phyloP scores from a whole-genome alignment of 768 basidiomycete genomes.

The Lactarius quietus region DNA sequence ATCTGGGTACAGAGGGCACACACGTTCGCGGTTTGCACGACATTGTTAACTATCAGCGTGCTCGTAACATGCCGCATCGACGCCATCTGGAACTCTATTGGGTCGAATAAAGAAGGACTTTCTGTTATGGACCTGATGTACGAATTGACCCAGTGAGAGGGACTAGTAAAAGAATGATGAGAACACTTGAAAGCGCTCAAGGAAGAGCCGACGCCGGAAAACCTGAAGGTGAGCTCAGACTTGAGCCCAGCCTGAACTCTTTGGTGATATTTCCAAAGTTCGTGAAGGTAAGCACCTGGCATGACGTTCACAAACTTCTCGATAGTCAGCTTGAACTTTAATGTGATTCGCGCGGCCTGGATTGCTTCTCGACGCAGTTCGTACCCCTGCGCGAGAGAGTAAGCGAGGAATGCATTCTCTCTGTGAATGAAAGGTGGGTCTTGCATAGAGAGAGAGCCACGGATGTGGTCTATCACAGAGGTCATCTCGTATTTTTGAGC shows the following conservation, averaged over 20 bases:
- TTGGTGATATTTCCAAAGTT: constrained; percentile 13
- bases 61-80: not conserved
- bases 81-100: not conserved
- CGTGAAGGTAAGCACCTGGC: not conserved
- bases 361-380: not conserved
- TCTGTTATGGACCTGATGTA: not conserved
- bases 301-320: not conserved
- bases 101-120: not conserved
- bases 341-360: not conserved
- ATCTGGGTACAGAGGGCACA: not conserved
- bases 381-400: not conserved
- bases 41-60: not conserved
- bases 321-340: not conserved
- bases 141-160: not conserved
- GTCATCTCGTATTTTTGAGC: constrained; percentile 16
- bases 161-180: not conserved
- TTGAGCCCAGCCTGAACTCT: not conserved
- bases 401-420: constrained; percentile 1
- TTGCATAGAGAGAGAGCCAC: not conserved
- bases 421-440: not conserved
- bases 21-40: not conserved
- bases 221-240: not conserved
- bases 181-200: not conserved
- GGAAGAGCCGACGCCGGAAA: not conserved
- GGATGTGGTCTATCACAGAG: not conserved